Evolutionary conservation across 345 rosid genomes (phyloP).

Genomic region (Diplotaxis tenuifolia): DNA sequence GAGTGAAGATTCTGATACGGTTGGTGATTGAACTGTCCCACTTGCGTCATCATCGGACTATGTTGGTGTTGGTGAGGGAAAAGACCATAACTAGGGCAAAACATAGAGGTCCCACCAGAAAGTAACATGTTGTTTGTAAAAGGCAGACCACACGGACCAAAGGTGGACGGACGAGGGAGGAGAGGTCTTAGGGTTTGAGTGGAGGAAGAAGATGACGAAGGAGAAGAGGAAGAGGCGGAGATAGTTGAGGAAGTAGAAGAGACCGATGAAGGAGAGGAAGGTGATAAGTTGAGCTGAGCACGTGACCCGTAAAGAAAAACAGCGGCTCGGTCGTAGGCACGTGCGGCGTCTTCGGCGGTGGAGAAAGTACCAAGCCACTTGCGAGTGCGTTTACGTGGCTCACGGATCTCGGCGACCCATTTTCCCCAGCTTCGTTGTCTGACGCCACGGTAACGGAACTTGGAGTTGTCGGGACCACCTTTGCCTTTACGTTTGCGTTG

Average conservation of each 20-base stretch:
- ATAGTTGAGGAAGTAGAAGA: conserved; percentile 46
- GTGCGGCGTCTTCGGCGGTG: conserved; percentile 86
- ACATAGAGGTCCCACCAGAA: conserved; percentile 30
- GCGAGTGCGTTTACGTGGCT: conserved; percentile 71
- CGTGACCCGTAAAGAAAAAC: conserved; percentile 66
- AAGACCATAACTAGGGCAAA: conserved; percentile 35
- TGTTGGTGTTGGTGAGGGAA: conserved; percentile 9
- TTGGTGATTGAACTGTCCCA: conserved; percentile 30
- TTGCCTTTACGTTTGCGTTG: conserved; percentile 53
- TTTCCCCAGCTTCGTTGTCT: conserved; percentile 77
- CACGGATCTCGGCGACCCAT: conserved; percentile 82
- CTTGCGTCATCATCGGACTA: conserved; percentile 37
- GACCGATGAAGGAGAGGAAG: conserved; percentile 41
- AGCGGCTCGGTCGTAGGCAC: conserved; percentile 88
- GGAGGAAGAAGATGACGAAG: conserved; percentile 49
- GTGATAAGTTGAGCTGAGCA: conserved; percentile 68
- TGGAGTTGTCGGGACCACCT: conserved; percentile 69
- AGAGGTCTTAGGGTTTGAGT: conserved; percentile 74
- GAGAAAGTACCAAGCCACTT: conserved; percentile 89
- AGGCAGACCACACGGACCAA: conserved; percentile 30
- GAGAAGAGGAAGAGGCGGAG: conserved; percentile 37
- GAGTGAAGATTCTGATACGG: conserved; percentile 32
- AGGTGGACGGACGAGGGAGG: conserved; percentile 73
- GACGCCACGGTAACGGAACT: conserved; percentile 65
- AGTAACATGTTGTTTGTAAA: conserved; percentile 31